Conservation (phyloP, 306 rosid species). For the Clitoria ternatea region DNA sequence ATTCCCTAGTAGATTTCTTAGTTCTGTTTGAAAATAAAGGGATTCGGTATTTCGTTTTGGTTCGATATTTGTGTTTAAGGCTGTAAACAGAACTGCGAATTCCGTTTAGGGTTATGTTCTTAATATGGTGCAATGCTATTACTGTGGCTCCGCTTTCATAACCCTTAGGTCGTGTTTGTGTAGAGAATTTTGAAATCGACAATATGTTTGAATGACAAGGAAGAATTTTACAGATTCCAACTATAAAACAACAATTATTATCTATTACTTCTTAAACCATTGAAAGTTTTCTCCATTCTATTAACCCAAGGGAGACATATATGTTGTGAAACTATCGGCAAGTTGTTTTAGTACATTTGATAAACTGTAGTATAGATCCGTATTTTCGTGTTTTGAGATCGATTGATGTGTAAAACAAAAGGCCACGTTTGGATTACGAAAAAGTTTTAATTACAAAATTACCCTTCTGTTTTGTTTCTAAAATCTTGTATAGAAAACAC, state of each 20-base stretch:
- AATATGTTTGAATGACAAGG: no score
- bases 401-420: background rate
- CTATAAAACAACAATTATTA: background rate
- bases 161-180: no score
- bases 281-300: background rate
- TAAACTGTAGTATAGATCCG: background rate
- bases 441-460: no score
- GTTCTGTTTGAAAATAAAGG: background rate
- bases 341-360: background rate
- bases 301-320: background rate
- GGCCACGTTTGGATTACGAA: no score
- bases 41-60: background rate
- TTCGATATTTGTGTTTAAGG: background rate
- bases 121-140: background rate
- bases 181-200: no score
- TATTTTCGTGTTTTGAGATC: background rate
- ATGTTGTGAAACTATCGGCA: background rate
- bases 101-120: background rate
- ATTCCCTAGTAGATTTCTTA: background rate
- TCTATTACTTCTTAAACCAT: background rate
- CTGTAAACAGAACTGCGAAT: background rate
- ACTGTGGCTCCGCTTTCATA: background rate
- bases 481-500: no score
- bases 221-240: no score
- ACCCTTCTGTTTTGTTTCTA: no score